Percentiles rank a stretch among this genome's conserved stretches.
Evolutionary conservation across 495 filamentous ascomycete species (phyloP).

Genomic region (Beverwykella pulmonaria): DNA sequence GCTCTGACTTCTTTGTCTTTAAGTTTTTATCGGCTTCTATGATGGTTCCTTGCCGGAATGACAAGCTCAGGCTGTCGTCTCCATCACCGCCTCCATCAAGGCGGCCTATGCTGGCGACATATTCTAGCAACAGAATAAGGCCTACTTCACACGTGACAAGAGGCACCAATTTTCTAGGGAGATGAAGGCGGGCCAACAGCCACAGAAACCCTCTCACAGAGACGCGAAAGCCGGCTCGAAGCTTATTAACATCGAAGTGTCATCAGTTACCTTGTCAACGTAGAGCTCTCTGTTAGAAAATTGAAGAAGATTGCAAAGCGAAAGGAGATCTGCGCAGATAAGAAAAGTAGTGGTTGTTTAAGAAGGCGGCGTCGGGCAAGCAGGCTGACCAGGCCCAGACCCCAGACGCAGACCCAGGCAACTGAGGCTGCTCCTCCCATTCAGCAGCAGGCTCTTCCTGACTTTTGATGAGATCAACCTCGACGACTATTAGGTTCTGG

Average conservation of each 20-base stretch:
- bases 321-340: neutral
- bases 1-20: too few species aligned
- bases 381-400: neutral
- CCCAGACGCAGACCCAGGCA: neutral
- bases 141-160: neutral
- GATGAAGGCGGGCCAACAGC: neutral
- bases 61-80: neutral
- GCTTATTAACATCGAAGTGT: neutral
- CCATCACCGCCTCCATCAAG: neutral
- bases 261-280: too few species aligned
- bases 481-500: conserved; percentile 1
- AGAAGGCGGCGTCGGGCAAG: conserved; percentile 1
- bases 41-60: too few species aligned
- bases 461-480: conserved; percentile 14
- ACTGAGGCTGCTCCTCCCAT: conserved; percentile 1
- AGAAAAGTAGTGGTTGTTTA: neutral
- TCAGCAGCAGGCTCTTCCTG: neutral
- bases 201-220: neutral
- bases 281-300: neutral
- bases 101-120: neutral
- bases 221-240: too few species aligned
- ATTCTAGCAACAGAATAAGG: neutral
- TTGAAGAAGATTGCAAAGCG: neutral
- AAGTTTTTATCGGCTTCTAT: too few species aligned
- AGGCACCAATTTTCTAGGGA: neutral